Conservation (phyloP, 2,329 filamentous ascomycete genomes). For the Aureobasidium sp. region DNA sequence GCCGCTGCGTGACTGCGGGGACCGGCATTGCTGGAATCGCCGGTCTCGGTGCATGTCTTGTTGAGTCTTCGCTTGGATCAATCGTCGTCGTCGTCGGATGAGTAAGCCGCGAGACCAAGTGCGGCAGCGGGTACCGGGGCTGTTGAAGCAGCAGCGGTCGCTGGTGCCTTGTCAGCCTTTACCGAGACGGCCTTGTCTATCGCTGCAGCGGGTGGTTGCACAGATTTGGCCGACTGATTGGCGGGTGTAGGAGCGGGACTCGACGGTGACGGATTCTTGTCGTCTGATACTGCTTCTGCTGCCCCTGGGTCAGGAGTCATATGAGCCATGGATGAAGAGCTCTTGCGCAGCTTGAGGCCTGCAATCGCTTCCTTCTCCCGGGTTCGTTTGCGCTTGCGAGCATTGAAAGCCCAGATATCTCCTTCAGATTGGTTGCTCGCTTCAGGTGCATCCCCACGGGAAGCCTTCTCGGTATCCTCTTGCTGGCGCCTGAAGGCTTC, state of each 20-base stretch:
- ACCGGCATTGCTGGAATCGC: background rate
- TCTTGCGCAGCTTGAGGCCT: constrained; percentile 37
- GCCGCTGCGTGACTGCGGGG: background rate
- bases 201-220: background rate
- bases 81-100: constrained; percentile 11
- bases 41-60: background rate
- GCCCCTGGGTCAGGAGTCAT: background rate
- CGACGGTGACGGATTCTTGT: background rate
- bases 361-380: constrained; percentile 29
- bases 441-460: constrained; percentile 25
- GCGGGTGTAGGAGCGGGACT: background rate
- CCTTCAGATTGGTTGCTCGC: constrained; percentile 26
- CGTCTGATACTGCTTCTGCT: background rate
- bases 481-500: constrained; percentile 51
- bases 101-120: constrained; percentile 11
- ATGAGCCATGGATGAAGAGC: constrained; percentile 20
- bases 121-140: constrained; percentile 2
- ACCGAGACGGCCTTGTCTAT: background rate
- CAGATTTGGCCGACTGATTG: background rate
- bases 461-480: constrained; percentile 48
- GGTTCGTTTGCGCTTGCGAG: constrained; percentile 45
- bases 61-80: background rate
- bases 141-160: background rate
- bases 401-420: constrained; percentile 41
- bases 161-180: background rate